Evolutionary conservation across 176 grass and related monocot species (phyloP), one percentile per base, ranked within the genome.

Genomic region (Aegilops speltoides): DNA sequence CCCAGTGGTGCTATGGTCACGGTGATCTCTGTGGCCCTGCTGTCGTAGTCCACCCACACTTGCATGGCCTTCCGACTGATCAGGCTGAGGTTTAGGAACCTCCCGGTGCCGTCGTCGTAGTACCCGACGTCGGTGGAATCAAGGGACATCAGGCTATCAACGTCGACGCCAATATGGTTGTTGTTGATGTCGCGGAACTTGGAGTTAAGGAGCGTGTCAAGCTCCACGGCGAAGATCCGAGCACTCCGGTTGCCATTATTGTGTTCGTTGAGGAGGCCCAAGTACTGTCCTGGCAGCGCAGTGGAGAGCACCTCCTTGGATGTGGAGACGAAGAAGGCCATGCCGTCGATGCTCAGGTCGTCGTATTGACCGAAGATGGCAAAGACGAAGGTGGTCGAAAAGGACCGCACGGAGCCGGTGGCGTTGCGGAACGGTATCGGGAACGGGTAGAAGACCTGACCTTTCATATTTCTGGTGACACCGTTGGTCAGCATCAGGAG

Each of bases 401-500:
- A 41, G 2, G 38, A 2, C 38, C 38, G 38, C 38, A 12, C 57
- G 20, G 43, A 15, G 17, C 79, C 79, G 19, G 74, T 74, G 43
- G 59, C 67, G 82, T 78, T 10, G 70, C 64, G 64, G 79, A 87
- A 78, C 65, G 75, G 56, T 5, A 87, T 56, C 16, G 38, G 84
- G 0, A 57, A 37, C 41, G 84, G 89, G 74, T 90, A 74, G 84
- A 90, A 75, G 40, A 73, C 84, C 43, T 90, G 89, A 40, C 89
- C 89, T 10, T 41, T 86, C 74, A 65, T 74, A 67, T 87, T 79
- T 25, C 50, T 12, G 72, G 32, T 83, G n/a, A 56, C 56, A 65
- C 46, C 46, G 46, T 87, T 87, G 64, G 89, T 87, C 5, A 90
- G 89, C 80, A 82, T 22, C 50, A 90, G 79, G 17, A 90, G 84